Conservation (phyloP, 1,139 yeast species). For the Yamadazyma atmosphaerica region DNA sequence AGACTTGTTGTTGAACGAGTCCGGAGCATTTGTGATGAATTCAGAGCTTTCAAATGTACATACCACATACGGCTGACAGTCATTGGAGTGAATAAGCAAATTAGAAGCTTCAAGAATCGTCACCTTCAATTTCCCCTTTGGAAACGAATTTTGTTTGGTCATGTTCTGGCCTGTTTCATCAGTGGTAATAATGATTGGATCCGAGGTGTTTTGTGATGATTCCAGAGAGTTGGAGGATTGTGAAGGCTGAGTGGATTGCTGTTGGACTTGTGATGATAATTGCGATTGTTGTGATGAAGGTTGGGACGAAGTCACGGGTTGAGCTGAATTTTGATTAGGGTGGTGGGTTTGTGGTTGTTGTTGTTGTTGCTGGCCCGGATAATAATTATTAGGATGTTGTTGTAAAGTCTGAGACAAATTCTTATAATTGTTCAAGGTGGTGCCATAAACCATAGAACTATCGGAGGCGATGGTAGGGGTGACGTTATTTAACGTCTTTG, state of each 20-base stretch:
- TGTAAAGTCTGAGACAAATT: conserved; percentile 10
- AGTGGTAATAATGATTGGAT: conserved; percentile 45
- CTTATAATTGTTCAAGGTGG: conserved; percentile 39
- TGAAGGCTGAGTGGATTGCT: conserved; percentile 1
- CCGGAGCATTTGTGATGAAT: conserved; percentile 81
- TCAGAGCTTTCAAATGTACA: conserved; percentile 93
- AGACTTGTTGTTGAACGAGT: conserved; percentile 46
- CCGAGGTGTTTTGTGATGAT: too few relatives aligned
- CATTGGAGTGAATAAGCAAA: conserved; percentile 49
- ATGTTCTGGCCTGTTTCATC: conserved; percentile 45
- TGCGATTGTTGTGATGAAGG: conserved; percentile 8
- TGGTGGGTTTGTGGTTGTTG: conserved; percentile 12
- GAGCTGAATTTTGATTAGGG: too few relatives aligned
- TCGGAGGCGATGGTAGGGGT: conserved; percentile 71
- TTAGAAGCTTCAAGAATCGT: conserved; percentile 78
- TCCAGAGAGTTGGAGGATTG: conserved; percentile 11
- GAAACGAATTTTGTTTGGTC: conserved; percentile 32
- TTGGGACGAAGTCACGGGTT: conserved; percentile 5
- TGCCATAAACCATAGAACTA: conserved; percentile 66
- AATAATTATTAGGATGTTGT: conserved; percentile 7
- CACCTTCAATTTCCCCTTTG: conserved; percentile 81
- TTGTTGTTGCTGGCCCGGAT: conserved; percentile 11
- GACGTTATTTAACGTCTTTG: conserved; percentile 15
- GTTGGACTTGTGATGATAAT: conserved; percentile 9
- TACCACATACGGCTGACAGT: conserved; percentile 80